Base-by-base conservation (phyloP, 1,284 basidiomycete species). In the Naganishia cerealis region DNA sequence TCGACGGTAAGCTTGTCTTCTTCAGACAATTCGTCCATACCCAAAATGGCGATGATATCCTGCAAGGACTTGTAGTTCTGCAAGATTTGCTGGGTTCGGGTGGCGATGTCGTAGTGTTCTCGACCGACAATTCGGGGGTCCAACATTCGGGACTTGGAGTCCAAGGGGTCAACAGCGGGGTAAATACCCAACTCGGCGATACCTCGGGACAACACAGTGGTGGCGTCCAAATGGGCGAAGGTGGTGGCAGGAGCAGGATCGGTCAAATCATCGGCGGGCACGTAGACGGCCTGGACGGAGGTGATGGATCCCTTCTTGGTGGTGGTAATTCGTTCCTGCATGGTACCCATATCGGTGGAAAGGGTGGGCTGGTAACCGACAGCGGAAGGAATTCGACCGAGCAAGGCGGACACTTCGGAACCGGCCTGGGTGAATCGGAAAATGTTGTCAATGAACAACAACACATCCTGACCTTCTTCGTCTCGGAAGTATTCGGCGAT, bases 401-500 rank as follows among this genome's bases (percentile, higher is more conserved):
- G 91, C 80, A 99, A 84, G 73, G 95, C 95, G 84, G 95, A 99
- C 86, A 98, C 96, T 84, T 98, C 95, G 75, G 95, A 99, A 90
- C 95, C 95, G 80, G 95, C 95, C 84, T 97, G 93, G 76, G 93
- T 95, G 90, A 97, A 96, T 81, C 94, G 92, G 92, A 96, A 96
- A 85, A 98, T 99, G 88, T 98, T 99, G 91, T 99, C 95, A 81
- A 98, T 98, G 88, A 98, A 98, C 80, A 99, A 90, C 81, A 98
- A 87, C 86, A 99, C 95, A 83, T 98, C 95, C 84, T 99, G 95
- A 75, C 95, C 95, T 85, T 99, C 94, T 85, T 98, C 94, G 80
- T 99, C 95, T 90, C 95, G 94, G 95, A 99, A 99, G 86, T 98
- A 99, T 85, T 99, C 95, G 76, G 95, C 95, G 75, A 98, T 96